phyloP scores from a whole-genome alignment of 2,329 filamentous ascomycete species.

The Camillea tinctor region DNA sequence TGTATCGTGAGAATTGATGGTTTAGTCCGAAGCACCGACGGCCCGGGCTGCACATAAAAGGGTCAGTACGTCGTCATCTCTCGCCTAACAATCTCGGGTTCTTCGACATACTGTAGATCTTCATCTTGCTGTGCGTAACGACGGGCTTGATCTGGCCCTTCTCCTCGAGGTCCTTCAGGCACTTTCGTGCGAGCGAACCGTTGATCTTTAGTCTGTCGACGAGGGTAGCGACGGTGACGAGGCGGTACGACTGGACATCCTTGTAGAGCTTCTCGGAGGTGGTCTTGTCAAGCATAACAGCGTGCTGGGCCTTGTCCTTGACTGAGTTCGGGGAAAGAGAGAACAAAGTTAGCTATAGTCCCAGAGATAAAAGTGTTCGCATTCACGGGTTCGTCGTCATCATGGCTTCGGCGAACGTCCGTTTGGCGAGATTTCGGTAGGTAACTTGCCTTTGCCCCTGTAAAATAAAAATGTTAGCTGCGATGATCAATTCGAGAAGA shows the following conservation, averaged over 20 bases:
- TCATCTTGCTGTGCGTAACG: slow-evolving; percentile 93
- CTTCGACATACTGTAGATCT: slow-evolving; percentile 80
- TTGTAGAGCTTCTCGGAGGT: slow-evolving; percentile 99
- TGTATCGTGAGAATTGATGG: slow-evolving; percentile 34
- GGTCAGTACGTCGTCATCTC: slow-evolving; percentile 9
- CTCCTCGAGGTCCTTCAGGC: slow-evolving; percentile 91
- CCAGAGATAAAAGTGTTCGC: background rate
- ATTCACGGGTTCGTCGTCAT: slow-evolving; percentile 9
- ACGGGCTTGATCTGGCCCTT: slow-evolving; percentile 98
- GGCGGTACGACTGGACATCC: slow-evolving; percentile 99
- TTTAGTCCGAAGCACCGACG: slow-evolving; percentile 35
- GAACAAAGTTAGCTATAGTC: slow-evolving; percentile 21
- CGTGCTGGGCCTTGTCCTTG: slow-evolving; percentile 99
- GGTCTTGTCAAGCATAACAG: slow-evolving; percentile 97
- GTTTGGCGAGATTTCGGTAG: slow-evolving; percentile 13
- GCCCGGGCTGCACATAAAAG: slow-evolving; percentile 31
- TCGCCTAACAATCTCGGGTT: background rate
- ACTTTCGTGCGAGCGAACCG: slow-evolving; percentile 89
- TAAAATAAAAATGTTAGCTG: slow-evolving; percentile 22
- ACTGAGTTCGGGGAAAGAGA: slow-evolving; percentile 46
- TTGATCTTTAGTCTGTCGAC: slow-evolving; percentile 99
- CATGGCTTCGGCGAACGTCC: slow-evolving; percentile 7
- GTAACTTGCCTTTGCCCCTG: slow-evolving; percentile 34
- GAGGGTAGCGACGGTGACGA: slow-evolving; percentile 96
- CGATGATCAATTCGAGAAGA: slow-evolving; percentile 4